Evolutionary conservation across 805 yeast species (phyloP), one percentile per base, ranked within the genome.

Genomic region (Alloascoidea hylecoeti): DNA sequence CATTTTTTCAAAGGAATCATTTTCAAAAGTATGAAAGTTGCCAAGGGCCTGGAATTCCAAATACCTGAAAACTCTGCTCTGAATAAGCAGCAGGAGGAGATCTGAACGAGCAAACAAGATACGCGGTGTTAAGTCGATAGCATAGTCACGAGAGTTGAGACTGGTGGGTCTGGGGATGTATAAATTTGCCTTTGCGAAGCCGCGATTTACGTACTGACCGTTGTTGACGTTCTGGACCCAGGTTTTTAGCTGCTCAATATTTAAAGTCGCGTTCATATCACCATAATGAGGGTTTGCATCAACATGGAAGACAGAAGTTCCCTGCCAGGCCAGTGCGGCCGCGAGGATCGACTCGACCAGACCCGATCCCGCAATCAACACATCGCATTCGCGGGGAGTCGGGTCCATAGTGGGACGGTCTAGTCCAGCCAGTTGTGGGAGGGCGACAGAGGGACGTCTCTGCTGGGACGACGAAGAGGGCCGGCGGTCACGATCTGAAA

Each of bases 281-380:
- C 98, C 98, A 50, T 92, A 92, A 53, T 83, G 78, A 18, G 74
- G 68, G 51, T 86, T 80, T 34, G 75, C 64, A 55, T 92, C 98
- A 18, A 92, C 74, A 52, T 92, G 98, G 34, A 92, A 62, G 5
- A 92, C 96, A 45, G 70, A 75, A n/a, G 92, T 75, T n/a, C 98
- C 98, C 49, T 85, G 95, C 97, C 98, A 92, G 9, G 96, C 80
- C 35, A 92, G 65, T 0, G 96, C 89, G 9, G 96, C 95, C 0
- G 97, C 96, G 36, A 86, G 58, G 9, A 92, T 76, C 46, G 85
- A 74, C 55, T 92, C 95, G 2, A 77, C 78, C 33, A 92, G 64
- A 3, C 97, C 97, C 0, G 98, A 89, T 28, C 98, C 98, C 45
- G 81, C 74, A 40, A 92, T 81, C 18, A 92, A 66, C 12, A 92